Conservation (phyloP, 2,329 filamentous ascomycete genomes). For the Trichoderma breve region DNA sequence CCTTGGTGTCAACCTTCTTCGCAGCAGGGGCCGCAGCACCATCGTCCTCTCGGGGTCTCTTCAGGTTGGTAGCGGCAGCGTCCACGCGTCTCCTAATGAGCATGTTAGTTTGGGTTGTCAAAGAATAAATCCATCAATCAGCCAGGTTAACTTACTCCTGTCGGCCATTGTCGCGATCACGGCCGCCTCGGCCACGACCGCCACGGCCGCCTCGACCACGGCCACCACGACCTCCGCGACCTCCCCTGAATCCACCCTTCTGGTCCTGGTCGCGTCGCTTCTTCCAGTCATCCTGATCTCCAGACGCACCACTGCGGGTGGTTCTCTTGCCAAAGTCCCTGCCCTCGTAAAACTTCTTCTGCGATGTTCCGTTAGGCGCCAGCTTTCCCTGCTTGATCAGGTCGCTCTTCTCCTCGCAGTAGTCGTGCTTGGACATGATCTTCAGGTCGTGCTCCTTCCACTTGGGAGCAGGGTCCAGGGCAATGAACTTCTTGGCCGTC, state of each 20-base stretch:
- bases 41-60: constrained; percentile 57
- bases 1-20: constrained; percentile 62
- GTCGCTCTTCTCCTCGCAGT: constrained; percentile 73
- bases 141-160: constrained; percentile 25
- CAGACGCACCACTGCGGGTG: constrained; percentile 42
- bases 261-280: constrained; percentile 61
- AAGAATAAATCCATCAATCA: neutral
- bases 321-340: constrained; percentile 39
- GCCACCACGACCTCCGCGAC: constrained; percentile 44
- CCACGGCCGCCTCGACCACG: constrained; percentile 44
- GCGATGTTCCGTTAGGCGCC: constrained; percentile 50
- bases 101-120: neutral
- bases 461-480: constrained; percentile 73
- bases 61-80: constrained; percentile 40
- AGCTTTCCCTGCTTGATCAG: constrained; percentile 71
- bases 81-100: constrained; percentile 11
- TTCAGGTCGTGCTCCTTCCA: constrained; percentile 78
- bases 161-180: constrained; percentile 28
- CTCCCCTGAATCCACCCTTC: constrained; percentile 56
- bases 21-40: constrained; percentile 46
- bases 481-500: constrained; percentile 75
- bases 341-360: constrained; percentile 51
- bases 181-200: constrained; percentile 42
- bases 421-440: constrained; percentile 85
- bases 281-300: constrained; percentile 61